Conservation (phyloP, 2,329 filamentous ascomycete species). For the Ilyonectria destructans region DNA sequence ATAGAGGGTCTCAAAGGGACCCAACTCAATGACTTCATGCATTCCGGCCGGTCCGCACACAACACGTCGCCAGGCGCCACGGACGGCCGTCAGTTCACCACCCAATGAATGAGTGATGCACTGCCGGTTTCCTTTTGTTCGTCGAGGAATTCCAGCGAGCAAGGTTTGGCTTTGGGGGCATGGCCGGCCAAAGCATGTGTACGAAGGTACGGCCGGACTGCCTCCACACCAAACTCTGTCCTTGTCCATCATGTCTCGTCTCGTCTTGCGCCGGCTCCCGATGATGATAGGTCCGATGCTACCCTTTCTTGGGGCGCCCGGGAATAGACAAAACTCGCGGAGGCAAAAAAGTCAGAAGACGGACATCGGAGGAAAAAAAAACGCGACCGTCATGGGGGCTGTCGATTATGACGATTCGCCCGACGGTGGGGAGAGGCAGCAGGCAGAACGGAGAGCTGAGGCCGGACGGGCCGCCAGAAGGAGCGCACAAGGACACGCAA, state of each 20-base stretch:
- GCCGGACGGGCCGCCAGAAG: conserved; percentile 24
- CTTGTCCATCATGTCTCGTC: conserved; percentile 29
- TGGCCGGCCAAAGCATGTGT: conserved; percentile 32
- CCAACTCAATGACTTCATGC: conserved; percentile 55
- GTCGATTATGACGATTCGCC: conserved; percentile 48
- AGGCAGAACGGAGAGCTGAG: conserved; percentile 35
- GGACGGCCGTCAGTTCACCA: conserved; percentile 28
- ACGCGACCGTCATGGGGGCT: conserved; percentile 46
- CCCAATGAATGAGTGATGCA: conserved; percentile 43
- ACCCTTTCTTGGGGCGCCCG: conserved; percentile 34
- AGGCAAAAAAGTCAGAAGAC: conserved; percentile 44
- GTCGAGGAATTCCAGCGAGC: conserved; percentile 43
- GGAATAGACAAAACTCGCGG: conserved; percentile 34
- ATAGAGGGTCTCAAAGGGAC: conserved; percentile 36
- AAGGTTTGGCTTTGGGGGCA: conserved; percentile 46
- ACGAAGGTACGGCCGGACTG: conserved; percentile 14
- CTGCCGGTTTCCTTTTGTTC: conserved; percentile 36
- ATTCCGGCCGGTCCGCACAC: conserved; percentile 49
- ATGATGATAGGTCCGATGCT: conserved; percentile 31
- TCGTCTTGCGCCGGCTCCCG: conserved; percentile 36
- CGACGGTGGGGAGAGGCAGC: conserved; percentile 41
- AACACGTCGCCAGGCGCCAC: conserved; percentile 50
- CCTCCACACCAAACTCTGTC: conserved; percentile 43
- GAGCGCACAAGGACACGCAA: conserved; percentile 38
- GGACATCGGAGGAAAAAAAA: conserved; percentile 26